Evolutionary conservation across 2,329 filamentous ascomycete species (phyloP).

Genomic region (Tolypocladium cylindrosporum): DNA sequence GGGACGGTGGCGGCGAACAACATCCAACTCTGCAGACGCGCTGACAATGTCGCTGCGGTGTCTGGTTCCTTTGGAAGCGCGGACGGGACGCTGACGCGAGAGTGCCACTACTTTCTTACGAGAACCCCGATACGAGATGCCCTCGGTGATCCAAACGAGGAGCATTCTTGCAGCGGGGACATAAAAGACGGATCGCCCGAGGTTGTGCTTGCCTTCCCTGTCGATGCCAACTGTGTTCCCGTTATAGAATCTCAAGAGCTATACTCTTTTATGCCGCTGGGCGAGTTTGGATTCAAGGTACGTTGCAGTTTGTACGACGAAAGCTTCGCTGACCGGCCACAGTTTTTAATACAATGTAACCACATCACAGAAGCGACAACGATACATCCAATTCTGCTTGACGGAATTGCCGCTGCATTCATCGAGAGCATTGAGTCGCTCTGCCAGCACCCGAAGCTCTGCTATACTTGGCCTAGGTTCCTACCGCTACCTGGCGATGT

Average conservation of each 20-base stretch:
- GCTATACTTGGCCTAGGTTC: not conserved
- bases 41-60: not conserved
- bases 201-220: not conserved
- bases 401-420: not conserved
- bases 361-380: not conserved
- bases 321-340: not conserved
- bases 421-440: not conserved
- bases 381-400: not conserved
- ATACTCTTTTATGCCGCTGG: not conserved
- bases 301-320: not conserved
- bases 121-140: not conserved
- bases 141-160: not conserved
- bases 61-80: not conserved
- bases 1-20: not conserved
- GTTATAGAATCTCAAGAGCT: not conserved
- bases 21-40: not conserved
- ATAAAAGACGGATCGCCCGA: not conserved
- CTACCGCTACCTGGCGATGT: not conserved
- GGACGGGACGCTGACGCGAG: not conserved
- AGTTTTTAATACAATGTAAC: not conserved
- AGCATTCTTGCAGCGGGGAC: not conserved
- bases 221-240: not conserved
- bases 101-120: not conserved
- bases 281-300: not conserved
- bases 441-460: not conserved